phyloP scores from a whole-genome alignment of 495 filamentous ascomycete species.

The Schizothecium vesticola region DNA sequence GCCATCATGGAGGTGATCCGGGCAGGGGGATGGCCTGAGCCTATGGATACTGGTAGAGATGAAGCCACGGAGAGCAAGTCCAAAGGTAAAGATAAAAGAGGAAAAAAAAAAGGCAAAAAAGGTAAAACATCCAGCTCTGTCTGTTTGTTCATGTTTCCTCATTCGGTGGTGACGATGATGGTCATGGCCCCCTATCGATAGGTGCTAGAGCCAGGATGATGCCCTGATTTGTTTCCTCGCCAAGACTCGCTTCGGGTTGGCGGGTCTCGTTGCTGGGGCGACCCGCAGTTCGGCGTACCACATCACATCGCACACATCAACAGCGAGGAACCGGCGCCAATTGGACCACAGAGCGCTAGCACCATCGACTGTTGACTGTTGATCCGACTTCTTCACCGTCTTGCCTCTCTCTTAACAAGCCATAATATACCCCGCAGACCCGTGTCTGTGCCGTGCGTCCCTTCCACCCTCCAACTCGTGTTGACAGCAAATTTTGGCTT shows the following conservation, averaged over 20 bases:
- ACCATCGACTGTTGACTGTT: constrained; percentile 12
- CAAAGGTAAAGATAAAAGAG: too few relatives aligned
- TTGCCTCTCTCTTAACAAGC: constrained; percentile 9
- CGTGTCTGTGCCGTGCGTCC: background rate
- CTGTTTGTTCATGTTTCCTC: background rate
- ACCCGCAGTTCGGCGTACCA: background rate
- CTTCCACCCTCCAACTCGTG: background rate
- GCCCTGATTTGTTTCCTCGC: background rate
- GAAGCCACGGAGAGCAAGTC: too few relatives aligned
- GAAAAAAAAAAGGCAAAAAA: background rate
- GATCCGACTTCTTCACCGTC: background rate
- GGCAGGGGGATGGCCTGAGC: too few relatives aligned
- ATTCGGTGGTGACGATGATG: background rate
- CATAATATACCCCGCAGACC: constrained; percentile 25
- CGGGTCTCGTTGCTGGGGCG: constrained; percentile 16
- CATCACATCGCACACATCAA: constrained; percentile 23
- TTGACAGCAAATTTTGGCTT: background rate
- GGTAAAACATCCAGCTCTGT: background rate
- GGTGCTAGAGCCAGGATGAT: background rate
- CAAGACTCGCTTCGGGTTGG: background rate
- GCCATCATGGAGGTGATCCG: too few relatives aligned
- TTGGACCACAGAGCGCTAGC: constrained; percentile 25
- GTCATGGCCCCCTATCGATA: background rate
- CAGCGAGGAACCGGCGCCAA: constrained; percentile 13
- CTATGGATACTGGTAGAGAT: too few relatives aligned